Evolutionary conservation across 495 filamentous ascomycete genomes (phyloP).

Genomic region (Choiromyces venosus): DNA sequence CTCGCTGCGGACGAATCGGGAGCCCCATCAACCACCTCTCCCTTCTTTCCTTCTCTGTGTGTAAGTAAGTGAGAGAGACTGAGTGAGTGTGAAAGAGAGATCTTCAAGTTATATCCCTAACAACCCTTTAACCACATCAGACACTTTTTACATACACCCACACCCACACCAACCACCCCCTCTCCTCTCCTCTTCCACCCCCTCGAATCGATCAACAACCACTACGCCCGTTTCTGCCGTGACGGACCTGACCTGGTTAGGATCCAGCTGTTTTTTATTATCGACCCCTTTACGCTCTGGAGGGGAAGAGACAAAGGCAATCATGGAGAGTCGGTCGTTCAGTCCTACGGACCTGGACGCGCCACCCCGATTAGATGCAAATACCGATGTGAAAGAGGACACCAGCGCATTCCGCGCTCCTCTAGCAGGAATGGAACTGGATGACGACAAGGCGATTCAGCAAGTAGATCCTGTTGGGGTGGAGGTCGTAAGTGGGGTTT

Average conservation of each 20-base stretch:
- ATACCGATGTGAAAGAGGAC: background rate
- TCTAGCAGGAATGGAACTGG: background rate
- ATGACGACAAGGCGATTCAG: background rate
- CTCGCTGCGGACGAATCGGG: background rate
- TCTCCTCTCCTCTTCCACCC: background rate
- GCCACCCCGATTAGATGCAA: constrained; percentile 10
- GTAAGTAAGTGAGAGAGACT: background rate
- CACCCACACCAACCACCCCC: background rate
- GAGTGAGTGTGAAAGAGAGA: background rate
- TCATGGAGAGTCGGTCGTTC: constrained; percentile 30
- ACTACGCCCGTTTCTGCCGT: background rate
- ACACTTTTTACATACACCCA: background rate
- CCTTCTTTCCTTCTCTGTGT: background rate
- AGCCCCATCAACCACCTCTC: background rate
- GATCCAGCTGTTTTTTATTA: constrained; percentile 27
- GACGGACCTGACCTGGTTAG: constrained; percentile 19
- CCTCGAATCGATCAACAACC: background rate
- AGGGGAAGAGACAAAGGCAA: constrained; percentile 7
- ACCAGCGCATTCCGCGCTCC: background rate
- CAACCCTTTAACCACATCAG: background rate
- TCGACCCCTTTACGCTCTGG: background rate
- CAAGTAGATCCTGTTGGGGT: background rate
- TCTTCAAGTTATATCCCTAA: background rate
- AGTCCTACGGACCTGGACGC: constrained; percentile 13
- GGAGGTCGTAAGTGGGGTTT: background rate